These are phyloP conservation scores for Teratosphaeria zuluensis DNA, from an alignment of 2,329 filamentous ascomycete genomes.

Conservation along the genomic window DNA sequence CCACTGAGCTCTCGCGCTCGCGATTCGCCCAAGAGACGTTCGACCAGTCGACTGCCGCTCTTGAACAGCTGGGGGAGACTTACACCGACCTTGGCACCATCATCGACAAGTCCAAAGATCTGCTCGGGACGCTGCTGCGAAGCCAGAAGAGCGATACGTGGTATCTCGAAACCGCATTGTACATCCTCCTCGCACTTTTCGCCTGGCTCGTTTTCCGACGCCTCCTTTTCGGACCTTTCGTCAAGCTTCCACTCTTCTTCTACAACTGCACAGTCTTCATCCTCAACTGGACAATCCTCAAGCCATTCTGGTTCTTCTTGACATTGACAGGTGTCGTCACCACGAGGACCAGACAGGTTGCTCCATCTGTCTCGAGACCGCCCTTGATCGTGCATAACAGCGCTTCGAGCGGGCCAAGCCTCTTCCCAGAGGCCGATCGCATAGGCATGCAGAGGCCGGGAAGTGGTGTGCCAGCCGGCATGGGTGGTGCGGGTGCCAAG, in stretches of 20 bases:
- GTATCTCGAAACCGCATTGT: constrained; percentile 88
- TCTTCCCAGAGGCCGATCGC: constrained; percentile 17
- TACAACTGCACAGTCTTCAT: constrained; percentile 13
- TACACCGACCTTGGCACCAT: constrained; percentile 73
- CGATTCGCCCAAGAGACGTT: constrained; percentile 86
- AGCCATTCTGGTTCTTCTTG: constrained; percentile 38
- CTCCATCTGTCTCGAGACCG: constrained; percentile 21
- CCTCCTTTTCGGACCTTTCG: constrained; percentile 75
- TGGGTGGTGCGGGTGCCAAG: constrained; percentile 39
- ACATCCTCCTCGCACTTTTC: constrained; percentile 67
- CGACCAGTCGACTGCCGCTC: constrained; percentile 69
- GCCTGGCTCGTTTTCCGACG: constrained; percentile 79
- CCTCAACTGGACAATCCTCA: constrained; percentile 18
- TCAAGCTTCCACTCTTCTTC: constrained; percentile 58
- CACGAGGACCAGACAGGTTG: constrained; percentile 2
- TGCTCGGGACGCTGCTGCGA: constrained; percentile 69
- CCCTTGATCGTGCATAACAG: constrained; percentile 37
- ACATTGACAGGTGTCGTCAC: constrained; percentile 42
- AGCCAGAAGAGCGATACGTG: constrained; percentile 96
- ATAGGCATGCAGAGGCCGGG: constrained; percentile 5
- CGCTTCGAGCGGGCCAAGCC: constrained; percentile 29
- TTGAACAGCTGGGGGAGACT: constrained; percentile 69
- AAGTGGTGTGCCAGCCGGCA: constrained; percentile 38
- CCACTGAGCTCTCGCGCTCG: constrained; percentile 72
- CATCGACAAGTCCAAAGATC: constrained; percentile 60